Percentiles rank a stretch among this genome's conserved stretches.
Evolutionary conservation across 1,284 basidiomycete genomes (phyloP).

Genomic region (Ceratobasidium sp.): DNA sequence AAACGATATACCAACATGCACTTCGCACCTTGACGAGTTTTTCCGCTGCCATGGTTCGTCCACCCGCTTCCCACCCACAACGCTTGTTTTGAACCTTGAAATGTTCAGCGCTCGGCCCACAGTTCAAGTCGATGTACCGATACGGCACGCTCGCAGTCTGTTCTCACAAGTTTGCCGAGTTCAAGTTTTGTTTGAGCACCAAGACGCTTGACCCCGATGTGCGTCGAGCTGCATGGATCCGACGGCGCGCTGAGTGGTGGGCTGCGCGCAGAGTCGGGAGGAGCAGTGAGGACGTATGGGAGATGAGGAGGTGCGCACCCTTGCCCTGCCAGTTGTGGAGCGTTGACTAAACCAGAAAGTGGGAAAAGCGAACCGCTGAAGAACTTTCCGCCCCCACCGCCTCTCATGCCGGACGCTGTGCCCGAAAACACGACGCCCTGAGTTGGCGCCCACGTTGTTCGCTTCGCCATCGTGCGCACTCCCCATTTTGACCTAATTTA

Average conservation of each 20-base stretch:
- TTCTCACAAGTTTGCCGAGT: slow-evolving; percentile 84
- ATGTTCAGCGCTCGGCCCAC: slow-evolving; percentile 75
- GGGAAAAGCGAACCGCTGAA: slow-evolving; percentile 24
- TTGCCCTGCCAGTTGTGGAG: too few species aligned
- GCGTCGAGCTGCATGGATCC: slow-evolving; percentile 84
- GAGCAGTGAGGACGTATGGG: slow-evolving; percentile 96
- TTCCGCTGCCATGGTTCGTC: slow-evolving; percentile 77
- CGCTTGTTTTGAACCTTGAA: slow-evolving; percentile 26
- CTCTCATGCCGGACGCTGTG: slow-evolving; percentile 19
- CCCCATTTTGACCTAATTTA: slow-evolving; percentile 26
- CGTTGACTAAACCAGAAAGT: neutral
- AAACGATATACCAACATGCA: slow-evolving; percentile 84
- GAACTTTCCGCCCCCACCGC: slow-evolving; percentile 38
- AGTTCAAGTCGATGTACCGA: slow-evolving; percentile 88
- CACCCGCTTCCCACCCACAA: slow-evolving; percentile 14
- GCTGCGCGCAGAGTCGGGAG: slow-evolving; percentile 75
- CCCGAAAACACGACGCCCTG: slow-evolving; percentile 39
- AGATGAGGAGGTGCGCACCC: slow-evolving; percentile 74
- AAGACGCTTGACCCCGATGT: slow-evolving; percentile 82
- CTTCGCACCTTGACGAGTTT: slow-evolving; percentile 81
- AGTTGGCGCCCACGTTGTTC: neutral
- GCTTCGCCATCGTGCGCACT: too few species aligned
- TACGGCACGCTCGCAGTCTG: slow-evolving; percentile 85
- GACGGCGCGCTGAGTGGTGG: slow-evolving; percentile 90
- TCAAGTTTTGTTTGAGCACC: slow-evolving; percentile 93